These are phyloP conservation scores for Eucommia ulmoides DNA, from an alignment of 257 asterid species.

Conservation along the genomic window DNA sequence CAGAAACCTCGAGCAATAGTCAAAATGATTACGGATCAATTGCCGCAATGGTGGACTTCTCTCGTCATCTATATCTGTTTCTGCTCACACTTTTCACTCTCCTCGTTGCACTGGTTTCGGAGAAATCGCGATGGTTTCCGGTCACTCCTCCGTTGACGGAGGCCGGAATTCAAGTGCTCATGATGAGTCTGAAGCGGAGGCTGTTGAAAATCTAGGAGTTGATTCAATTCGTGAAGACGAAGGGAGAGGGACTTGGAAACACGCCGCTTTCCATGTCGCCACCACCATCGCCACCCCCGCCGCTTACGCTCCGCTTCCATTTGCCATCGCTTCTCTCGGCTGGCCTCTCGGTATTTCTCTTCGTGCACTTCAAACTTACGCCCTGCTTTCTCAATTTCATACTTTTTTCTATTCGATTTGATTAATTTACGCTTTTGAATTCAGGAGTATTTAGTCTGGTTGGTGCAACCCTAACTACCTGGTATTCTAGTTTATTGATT, in stretches of 20 bases:
- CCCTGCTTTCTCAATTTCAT: too few species aligned
- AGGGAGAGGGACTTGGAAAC: conserved; percentile 41
- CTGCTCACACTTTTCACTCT: too few species aligned
- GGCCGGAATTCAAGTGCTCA: background rate
- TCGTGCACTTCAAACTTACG: too few species aligned
- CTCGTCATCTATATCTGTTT: too few species aligned
- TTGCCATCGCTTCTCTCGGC: conserved; percentile 58
- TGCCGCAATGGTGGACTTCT: too few species aligned
- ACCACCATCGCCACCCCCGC: conserved; percentile 70
- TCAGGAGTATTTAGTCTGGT: conserved; percentile 37
- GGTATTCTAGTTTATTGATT: conserved; percentile 51
- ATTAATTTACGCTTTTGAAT: too few species aligned
- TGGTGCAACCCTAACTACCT: conserved; percentile 36
- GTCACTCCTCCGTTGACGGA: too few species aligned
- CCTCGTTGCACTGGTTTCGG: too few species aligned
- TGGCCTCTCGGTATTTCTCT: conserved; percentile 35
- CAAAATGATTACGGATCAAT: too few species aligned
- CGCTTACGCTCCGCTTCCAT: conserved; percentile 62
- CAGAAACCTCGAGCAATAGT: too few species aligned
- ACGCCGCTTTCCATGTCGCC: conserved; percentile 61
- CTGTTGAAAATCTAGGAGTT: background rate
- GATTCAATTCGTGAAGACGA: conserved; percentile 1
- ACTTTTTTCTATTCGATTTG: background rate
- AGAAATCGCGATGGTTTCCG: too few species aligned
- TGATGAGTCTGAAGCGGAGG: background rate